A percentile compares a stretch with the other conserved stretches of the same genome.
Conservation (phyloP, 305 asterid species). For the Withania somnifera region DNA sequence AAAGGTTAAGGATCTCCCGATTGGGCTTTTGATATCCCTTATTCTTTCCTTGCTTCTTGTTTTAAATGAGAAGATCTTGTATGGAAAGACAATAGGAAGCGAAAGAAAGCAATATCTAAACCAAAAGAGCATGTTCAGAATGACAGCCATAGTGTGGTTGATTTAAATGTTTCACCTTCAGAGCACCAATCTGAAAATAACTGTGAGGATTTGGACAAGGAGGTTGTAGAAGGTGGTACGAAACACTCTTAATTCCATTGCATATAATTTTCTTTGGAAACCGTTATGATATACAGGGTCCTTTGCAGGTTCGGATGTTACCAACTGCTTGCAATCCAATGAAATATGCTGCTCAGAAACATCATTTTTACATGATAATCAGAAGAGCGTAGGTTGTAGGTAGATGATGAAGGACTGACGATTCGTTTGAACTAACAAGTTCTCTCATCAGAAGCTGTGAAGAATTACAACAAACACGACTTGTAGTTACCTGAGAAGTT, state of each 20-base stretch:
- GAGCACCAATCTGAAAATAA: slow-evolving; percentile 20
- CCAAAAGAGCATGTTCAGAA: slow-evolving; percentile 8
- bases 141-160: slow-evolving; percentile 12
- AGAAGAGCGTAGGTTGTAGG: slow-evolving; percentile 40
- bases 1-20: no score
- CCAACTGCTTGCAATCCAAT: slow-evolving; percentile 18
- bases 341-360: slow-evolving; percentile 27
- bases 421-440: neutral
- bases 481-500: neutral
- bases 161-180: slow-evolving; percentile 10
- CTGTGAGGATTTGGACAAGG: slow-evolving; percentile 25
- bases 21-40: slow-evolving; percentile 6
- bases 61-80: slow-evolving; percentile 15
- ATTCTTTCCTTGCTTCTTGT: neutral
- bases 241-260: neutral
- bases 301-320: slow-evolving; percentile 32
- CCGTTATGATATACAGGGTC: neutral
- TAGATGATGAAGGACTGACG: slow-evolving; percentile 15
- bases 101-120: slow-evolving; percentile 25
- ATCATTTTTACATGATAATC: slow-evolving; percentile 34
- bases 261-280: neutral
- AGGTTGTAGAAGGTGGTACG: slow-evolving; percentile 51
- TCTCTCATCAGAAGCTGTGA: neutral
- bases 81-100: slow-evolving; percentile 36
- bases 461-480: neutral